Evolutionary conservation across 2,329 filamentous ascomycete species (phyloP).

Genomic region (Corinectria fuckeliana): DNA sequence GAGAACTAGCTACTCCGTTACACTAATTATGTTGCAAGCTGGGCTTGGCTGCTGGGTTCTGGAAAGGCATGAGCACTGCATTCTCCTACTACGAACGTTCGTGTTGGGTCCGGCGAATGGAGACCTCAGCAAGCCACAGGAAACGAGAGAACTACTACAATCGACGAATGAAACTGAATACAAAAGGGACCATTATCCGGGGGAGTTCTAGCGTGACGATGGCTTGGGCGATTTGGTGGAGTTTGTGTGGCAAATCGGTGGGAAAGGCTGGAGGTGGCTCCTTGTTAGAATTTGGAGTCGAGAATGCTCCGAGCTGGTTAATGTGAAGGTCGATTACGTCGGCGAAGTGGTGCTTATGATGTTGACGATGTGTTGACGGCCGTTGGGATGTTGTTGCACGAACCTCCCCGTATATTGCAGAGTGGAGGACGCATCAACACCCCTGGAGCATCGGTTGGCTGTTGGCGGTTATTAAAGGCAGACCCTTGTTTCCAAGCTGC

Average conservation of each 20-base stretch:
- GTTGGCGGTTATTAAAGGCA: constrained; percentile 6
- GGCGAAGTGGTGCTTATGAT: neutral
- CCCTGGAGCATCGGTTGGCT: neutral
- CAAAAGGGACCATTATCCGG: neutral
- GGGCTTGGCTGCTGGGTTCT: neutral
- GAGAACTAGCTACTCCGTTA: too few relatives aligned
- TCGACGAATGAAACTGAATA: neutral
- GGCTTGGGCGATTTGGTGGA: neutral
- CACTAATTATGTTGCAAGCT: neutral
- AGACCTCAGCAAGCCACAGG: neutral
- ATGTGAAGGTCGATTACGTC: neutral
- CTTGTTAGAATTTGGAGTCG: neutral
- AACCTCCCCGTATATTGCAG: neutral
- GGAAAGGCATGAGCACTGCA: too few relatives aligned
- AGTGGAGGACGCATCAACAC: constrained; percentile 5
- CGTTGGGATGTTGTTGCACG: neutral
- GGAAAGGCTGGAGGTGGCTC: neutral
- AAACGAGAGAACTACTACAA: neutral
- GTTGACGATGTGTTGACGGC: neutral
- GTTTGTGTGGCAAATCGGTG: neutral
- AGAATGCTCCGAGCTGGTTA: neutral
- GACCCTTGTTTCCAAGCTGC: neutral
- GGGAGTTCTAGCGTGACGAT: neutral
- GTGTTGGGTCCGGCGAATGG: neutral
- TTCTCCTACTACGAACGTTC: too few relatives aligned